Percentiles rank a stretch among this genome's conserved stretches.
These are phyloP conservation scores for Trypanosoma brucei DNA, from an alignment of 208 protist genomes.

Conservation along the genomic window DNA sequence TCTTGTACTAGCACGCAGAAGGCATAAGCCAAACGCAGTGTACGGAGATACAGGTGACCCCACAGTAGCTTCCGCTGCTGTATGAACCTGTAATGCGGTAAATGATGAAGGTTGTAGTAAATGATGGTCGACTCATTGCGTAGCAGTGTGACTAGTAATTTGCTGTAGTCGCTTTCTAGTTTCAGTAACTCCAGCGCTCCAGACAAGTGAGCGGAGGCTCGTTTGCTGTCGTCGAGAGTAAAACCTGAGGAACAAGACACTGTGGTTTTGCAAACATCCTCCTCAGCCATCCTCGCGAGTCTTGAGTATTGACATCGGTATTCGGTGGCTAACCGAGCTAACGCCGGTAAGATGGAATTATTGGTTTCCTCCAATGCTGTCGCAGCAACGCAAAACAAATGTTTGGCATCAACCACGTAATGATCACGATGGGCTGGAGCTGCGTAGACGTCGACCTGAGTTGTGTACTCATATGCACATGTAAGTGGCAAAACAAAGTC, in stretches of 20 bases:
- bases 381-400: slow-evolving; percentile 56
- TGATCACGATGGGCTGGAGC: slow-evolving; percentile 14
- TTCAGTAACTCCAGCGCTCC: slow-evolving; percentile 26
- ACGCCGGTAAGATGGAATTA: slow-evolving; percentile 27
- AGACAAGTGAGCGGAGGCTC: slow-evolving; percentile 11
- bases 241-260: neutral
- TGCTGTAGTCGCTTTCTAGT: slow-evolving; percentile 31
- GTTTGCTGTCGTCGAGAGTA: neutral
- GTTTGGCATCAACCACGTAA: slow-evolving; percentile 63
- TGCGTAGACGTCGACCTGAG: neutral
- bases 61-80: slow-evolving; percentile 39
- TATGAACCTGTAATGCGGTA: slow-evolving; percentile 45
- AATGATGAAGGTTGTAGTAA: slow-evolving; percentile 53
- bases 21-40: slow-evolving; percentile 55
- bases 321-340: slow-evolving; percentile 25
- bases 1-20: slow-evolving; percentile 54
- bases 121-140: slow-evolving; percentile 40
- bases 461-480: neutral
- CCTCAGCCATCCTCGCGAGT: neutral
- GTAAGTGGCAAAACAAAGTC: neutral
- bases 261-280: neutral
- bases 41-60: slow-evolving; percentile 62
- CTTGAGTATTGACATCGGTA: slow-evolving; percentile 11
- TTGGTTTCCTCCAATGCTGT: slow-evolving; percentile 54
- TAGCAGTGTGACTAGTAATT: slow-evolving; percentile 18